phyloP scores from a whole-genome alignment of 176 grass and related monocot genomes.

The Coix lacrymajobi region DNA sequence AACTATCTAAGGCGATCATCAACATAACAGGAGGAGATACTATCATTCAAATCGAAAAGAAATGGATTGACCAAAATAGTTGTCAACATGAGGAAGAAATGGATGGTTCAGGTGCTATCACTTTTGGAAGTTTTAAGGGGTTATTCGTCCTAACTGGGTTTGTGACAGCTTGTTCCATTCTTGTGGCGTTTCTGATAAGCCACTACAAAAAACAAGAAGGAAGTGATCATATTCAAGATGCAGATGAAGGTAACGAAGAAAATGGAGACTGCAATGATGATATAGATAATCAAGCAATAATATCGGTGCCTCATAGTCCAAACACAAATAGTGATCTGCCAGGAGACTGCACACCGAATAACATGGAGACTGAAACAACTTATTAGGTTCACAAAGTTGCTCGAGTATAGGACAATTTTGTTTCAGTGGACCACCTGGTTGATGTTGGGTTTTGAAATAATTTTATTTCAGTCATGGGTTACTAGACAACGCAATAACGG shows the following conservation, averaged over 20 bases:
- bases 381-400: not conserved
- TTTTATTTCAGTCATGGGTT: not conserved
- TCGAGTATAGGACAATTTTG: not conserved
- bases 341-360: not conserved
- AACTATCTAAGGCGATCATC: constrained; percentile 59
- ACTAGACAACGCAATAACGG: no score
- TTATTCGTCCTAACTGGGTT: not conserved
- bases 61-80: constrained; percentile 40
- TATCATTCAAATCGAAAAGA: constrained; percentile 40
- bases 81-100: constrained; percentile 7
- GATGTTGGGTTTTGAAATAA: not conserved
- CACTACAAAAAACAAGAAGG: not conserved
- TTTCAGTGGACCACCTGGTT: no score
- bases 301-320: not conserved
- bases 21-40: constrained; percentile 51
- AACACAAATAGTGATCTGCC: not conserved
- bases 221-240: not conserved
- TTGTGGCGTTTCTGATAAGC: not conserved
- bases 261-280: not conserved
- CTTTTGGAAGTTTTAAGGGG: not conserved
- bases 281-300: not conserved
- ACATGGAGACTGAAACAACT: not conserved
- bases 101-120: not conserved
- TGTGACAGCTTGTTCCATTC: constrained; percentile 11
- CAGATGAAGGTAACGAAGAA: not conserved